Conservation (phyloP, 164 flowering plant species). For the Berberis vulgaris region DNA sequence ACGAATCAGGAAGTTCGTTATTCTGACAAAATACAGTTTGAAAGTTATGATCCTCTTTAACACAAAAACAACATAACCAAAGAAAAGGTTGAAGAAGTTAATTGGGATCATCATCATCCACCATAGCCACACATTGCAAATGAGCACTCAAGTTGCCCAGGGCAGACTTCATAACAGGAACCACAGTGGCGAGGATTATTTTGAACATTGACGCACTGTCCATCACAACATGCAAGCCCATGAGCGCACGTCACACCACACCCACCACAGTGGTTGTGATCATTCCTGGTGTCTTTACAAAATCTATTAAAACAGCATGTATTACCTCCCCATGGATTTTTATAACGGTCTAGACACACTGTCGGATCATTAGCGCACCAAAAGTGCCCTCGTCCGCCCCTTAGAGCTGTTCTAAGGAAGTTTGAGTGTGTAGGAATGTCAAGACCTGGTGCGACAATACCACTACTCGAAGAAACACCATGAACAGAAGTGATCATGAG, state of each 20-base stretch:
- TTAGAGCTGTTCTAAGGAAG: slow-evolving; percentile 18
- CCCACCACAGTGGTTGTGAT: slow-evolving; percentile 22
- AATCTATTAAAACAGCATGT: slow-evolving; percentile 20
- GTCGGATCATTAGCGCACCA: slow-evolving; percentile 22
- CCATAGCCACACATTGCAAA: slow-evolving; percentile 28
- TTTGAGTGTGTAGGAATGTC: slow-evolving; percentile 18
- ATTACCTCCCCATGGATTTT: slow-evolving; percentile 27
- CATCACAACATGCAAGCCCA: slow-evolving; percentile 26
- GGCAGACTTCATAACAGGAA: slow-evolving; percentile 24
- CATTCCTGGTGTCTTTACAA: slow-evolving; percentile 23
- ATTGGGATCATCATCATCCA: slow-evolving; percentile 6
- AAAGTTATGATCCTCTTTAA: too few species aligned
- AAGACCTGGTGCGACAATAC: neutral
- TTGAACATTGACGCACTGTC: slow-evolving; percentile 23
- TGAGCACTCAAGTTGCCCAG: slow-evolving; percentile 14
- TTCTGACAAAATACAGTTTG: too few species aligned
- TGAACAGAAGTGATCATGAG: slow-evolving; percentile 2
- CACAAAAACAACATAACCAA: too few species aligned
- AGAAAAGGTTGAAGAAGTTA: too few species aligned
- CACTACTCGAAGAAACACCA: slow-evolving; percentile 3
- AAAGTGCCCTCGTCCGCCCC: slow-evolving; percentile 13
- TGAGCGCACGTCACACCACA: slow-evolving; percentile 19
- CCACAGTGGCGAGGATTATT: slow-evolving; percentile 26
- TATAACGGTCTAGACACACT: slow-evolving; percentile 23
- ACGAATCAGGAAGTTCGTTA: too few species aligned